Base-by-base conservation (phyloP, 2,329 filamentous ascomycete species). In the Fusarium napiforme region DNA sequence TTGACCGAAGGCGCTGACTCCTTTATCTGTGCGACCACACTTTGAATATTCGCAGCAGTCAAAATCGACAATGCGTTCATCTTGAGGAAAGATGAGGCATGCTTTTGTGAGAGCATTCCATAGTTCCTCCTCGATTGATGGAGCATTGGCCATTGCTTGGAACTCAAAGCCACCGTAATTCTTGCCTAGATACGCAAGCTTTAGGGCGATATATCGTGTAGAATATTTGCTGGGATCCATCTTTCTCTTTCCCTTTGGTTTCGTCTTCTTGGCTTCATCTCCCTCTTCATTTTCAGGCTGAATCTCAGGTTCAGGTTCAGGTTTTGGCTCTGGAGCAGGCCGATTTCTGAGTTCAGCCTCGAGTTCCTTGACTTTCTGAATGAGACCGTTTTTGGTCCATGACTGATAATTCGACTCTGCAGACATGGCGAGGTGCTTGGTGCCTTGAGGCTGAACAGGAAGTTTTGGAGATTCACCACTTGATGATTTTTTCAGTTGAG, bases 1-100 rank as follows among this genome's bases (percentile, higher is more conserved):
- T 84, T 99, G 96, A 0, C 96, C 96, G 84, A 99, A 99, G 7
- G 96, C 95, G 82, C 95, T 98, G 40, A 99, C 96, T 18, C 96
- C 96, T 60, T 91, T 88, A 81, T 99, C 96, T 23, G 96, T 99
- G 71, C 96, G 88, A 4, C 96, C 96, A 79, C 96, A 98, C 82
- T 99, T 99, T 40, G 93, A 95, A 82, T 98, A 99, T 69, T 97
- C 93, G 81, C 91, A 95, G 12, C 92, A 91, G 39, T 93, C 90
- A 88, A 94, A 97, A 81, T 93, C 92, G 32, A 98, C 86, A 60
- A 88, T 83, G 15, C 89, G 86, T 23, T 86, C 86, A 75, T 87
- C 86, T 66, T 88, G 84, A 21, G 94, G 93, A 70, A 93, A 92
- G 67, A 99, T 97, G 69, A 99, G 86, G 60, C 93, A 90, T 9